Conservation (phyloP, 2,329 filamentous ascomycete genomes). For the Anthostomella pinea region DNA sequence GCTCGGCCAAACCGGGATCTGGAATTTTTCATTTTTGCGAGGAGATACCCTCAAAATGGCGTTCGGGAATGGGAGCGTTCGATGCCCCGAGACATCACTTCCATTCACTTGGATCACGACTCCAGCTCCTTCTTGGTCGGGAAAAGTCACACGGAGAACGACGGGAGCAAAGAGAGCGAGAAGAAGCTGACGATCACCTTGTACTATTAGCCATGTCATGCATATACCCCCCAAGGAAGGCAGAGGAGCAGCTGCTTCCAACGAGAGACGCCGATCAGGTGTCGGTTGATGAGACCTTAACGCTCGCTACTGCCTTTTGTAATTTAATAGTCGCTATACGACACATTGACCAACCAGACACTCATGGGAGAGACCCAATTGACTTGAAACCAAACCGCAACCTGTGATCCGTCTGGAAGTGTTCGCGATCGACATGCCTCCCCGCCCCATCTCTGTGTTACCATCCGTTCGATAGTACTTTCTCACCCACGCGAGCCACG, state of each 20-base stretch:
- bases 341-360: constrained; percentile 8
- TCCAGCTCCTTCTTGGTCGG: neutral
- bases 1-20: constrained; percentile 19
- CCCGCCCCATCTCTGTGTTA: too few species aligned
- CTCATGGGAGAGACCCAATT: constrained; percentile 1
- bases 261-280: constrained; percentile 7
- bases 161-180: constrained; percentile 1
- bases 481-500: too few species aligned
- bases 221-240: constrained; percentile 27
- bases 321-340: constrained; percentile 27
- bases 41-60: constrained; percentile 33
- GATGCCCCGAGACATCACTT: constrained; percentile 11
- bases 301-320: constrained; percentile 28
- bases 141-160: neutral
- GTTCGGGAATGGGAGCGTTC: constrained; percentile 20
- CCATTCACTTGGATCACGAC: constrained; percentile 7
- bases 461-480: too few species aligned
- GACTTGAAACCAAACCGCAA: neutral
- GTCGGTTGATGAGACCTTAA: constrained; percentile 14
- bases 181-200: constrained; percentile 4
- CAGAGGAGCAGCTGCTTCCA: constrained; percentile 17
- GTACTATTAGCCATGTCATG: constrained; percentile 25
- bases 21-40: constrained; percentile 19
- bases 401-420: neutral
- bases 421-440: too few species aligned